A percentile compares a stretch with the other conserved stretches of the same genome.
Evolutionary conservation across 768 basidiomycete species (phyloP).

Genomic region (Russula brevipes): DNA sequence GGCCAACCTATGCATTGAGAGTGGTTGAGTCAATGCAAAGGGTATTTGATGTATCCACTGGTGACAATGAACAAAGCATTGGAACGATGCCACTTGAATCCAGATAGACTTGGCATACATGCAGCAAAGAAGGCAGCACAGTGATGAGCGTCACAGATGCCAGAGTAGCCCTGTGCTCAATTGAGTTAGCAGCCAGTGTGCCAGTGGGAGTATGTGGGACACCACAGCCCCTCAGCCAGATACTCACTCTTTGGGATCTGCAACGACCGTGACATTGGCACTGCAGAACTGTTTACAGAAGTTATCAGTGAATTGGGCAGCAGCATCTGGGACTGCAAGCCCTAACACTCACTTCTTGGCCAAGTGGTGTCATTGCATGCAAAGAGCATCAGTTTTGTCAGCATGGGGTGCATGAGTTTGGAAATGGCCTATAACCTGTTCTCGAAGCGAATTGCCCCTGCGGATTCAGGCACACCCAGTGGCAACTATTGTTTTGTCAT

Average conservation of each 20-base stretch:
- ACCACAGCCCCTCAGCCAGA: too few relatives aligned
- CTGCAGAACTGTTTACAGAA: constrained; percentile 56
- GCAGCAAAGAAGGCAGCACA: constrained; percentile 89
- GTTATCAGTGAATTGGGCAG: constrained; percentile 49
- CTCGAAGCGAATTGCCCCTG: constrained; percentile 58
- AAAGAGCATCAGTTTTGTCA: constrained; percentile 70
- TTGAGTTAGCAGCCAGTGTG: background rate
- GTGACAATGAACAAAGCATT: constrained; percentile 47
- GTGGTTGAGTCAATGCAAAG: constrained; percentile 90
- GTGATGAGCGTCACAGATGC: constrained; percentile 69
- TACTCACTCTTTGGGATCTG: constrained; percentile 68
- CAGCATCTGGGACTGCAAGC: constrained; percentile 55
- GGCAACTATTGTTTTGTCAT: constrained; percentile 61
- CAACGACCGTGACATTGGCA: constrained; percentile 52
- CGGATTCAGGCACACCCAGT: too few relatives aligned
- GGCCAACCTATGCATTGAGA: constrained; percentile 71
- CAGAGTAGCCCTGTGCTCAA: constrained; percentile 48
- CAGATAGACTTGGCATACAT: constrained; percentile 73
- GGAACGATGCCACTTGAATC: constrained; percentile 59
- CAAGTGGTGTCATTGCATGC: constrained; percentile 22
- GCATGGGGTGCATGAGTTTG: constrained; percentile 83
- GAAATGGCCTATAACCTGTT: constrained; percentile 86
- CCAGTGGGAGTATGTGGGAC: too few relatives aligned
- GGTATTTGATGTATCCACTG: constrained; percentile 39
- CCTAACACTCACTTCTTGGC: too few relatives aligned